Evolutionary conservation across 805 yeast genomes (phyloP).

Genomic region (Cyberlindnera bimundalis): DNA sequence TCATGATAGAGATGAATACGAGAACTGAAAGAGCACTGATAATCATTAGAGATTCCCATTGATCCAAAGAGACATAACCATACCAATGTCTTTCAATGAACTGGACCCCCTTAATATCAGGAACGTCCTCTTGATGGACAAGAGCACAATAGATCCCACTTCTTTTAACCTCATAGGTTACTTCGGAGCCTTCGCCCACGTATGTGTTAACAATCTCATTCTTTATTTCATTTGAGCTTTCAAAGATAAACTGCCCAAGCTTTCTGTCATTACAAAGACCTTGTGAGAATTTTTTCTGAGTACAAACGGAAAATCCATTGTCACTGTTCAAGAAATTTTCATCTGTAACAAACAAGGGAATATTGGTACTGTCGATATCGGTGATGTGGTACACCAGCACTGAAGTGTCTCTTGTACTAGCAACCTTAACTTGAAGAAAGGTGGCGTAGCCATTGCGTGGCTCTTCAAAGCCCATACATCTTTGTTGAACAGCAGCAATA

Average conservation of each 20-base stretch:
- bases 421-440: background rate
- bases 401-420: constrained; percentile 5
- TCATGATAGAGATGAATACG: constrained; percentile 1
- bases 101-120: constrained; percentile 5
- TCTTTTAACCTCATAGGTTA: background rate
- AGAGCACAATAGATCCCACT: constrained; percentile 13
- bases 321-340: constrained; percentile 2
- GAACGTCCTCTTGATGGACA: constrained; percentile 15
- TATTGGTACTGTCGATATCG: constrained; percentile 12
- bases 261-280: constrained; percentile 10
- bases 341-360: constrained; percentile 12
- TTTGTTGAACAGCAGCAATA: constrained; percentile 8
- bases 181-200: background rate
- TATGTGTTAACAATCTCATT: constrained; percentile 5
- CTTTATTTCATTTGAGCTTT: constrained; percentile 1
- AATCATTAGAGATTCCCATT: constrained; percentile 6
- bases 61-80: constrained; percentile 9
- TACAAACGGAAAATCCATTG: constrained; percentile 17
- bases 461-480: constrained; percentile 10
- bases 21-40: background rate
- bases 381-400: constrained; percentile 14
- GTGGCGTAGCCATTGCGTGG: background rate
- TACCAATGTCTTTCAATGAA: constrained; percentile 9
- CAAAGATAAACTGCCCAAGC: constrained; percentile 14
- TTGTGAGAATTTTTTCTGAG: constrained; percentile 9